A percentile compares a stretch with the other conserved stretches of the same genome.
Evolutionary conservation across 2,329 filamentous ascomycete genomes (phyloP).

Genomic region (Lanzia echinophila): DNA sequence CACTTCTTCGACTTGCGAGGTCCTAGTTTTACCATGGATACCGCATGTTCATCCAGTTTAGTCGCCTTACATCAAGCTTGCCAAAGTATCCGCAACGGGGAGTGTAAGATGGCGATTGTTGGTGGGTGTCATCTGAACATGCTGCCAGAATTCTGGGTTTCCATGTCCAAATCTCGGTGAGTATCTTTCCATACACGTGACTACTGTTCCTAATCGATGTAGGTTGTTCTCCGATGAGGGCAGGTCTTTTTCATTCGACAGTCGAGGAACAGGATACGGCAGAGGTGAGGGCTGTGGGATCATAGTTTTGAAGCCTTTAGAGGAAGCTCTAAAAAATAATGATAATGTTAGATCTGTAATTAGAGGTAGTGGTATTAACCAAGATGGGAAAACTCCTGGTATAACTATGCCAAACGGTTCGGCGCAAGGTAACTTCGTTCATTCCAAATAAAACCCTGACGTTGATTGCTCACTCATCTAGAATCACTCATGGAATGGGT

Average conservation of each 20-base stretch:
- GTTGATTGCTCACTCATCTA: constrained; percentile 10
- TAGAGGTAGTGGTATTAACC: constrained; percentile 36
- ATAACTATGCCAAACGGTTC: constrained; percentile 46
- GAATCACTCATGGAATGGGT: constrained; percentile 24
- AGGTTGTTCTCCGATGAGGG: constrained; percentile 26
- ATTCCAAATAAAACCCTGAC: not conserved
- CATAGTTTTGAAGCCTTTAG: constrained; percentile 51
- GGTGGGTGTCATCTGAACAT: constrained; percentile 20
- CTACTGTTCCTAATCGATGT: constrained; percentile 37
- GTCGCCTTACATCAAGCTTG: constrained; percentile 39
- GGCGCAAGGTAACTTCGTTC: constrained; percentile 32
- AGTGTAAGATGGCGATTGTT: constrained; percentile 30
- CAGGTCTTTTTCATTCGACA: constrained; percentile 45
- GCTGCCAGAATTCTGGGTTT: constrained; percentile 19
- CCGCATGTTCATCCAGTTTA: constrained; percentile 40
- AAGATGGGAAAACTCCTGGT: constrained; percentile 51
- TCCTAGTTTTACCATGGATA: constrained; percentile 39
- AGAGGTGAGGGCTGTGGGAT: constrained; percentile 55
- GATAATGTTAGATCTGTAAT: constrained; percentile 45
- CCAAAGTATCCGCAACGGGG: constrained; percentile 35
- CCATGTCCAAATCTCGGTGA: constrained; percentile 26
- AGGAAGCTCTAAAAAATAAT: constrained; percentile 51
- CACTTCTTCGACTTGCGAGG: constrained; percentile 37
- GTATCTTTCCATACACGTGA: not conserved
- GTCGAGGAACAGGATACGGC: constrained; percentile 54